Percentiles rank a stretch among this genome's conserved stretches.
Evolutionary conservation across 176 grass and related monocot species (phyloP).

Genomic region (Tuctoria greenei): DNA sequence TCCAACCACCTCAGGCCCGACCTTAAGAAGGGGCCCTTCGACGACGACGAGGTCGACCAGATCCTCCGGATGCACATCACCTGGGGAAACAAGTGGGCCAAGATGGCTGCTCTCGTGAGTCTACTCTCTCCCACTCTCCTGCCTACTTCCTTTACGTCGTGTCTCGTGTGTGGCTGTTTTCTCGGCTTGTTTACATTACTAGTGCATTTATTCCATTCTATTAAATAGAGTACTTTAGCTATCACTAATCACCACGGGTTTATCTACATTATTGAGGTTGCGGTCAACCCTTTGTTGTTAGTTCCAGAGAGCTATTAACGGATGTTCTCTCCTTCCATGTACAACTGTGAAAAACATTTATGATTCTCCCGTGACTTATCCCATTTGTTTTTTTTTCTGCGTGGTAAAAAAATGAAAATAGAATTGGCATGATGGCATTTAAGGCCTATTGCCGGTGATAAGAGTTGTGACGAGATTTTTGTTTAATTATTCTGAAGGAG

Average conservation of each 20-base stretch:
- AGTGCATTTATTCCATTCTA: not conserved
- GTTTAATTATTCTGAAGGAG: not conserved
- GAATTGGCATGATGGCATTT: too few species aligned
- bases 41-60: constrained; percentile 39
- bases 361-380: too few species aligned
- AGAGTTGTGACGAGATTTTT: not conserved
- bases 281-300: not conserved
- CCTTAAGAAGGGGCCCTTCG: constrained; percentile 74
- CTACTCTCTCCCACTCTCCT: not conserved
- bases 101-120: constrained; percentile 56
- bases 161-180: not conserved
- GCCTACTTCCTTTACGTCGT: not conserved
- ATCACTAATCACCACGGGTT: not conserved
- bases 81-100: constrained; percentile 80
- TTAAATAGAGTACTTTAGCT: not conserved
- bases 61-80: constrained; percentile 32
- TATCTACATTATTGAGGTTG: not conserved
- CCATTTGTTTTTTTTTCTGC: too few species aligned
- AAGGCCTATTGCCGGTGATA: too few species aligned
- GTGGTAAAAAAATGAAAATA: too few species aligned
- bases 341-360: too few species aligned
- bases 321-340: too few species aligned
- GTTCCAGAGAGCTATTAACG: too few species aligned
- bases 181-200: not conserved
- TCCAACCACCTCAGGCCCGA: constrained; percentile 75